Percentiles rank a stretch among this genome's conserved stretches.
phyloP scores from a whole-genome alignment of 768 basidiomycete species.

The Podaxis sp. region DNA sequence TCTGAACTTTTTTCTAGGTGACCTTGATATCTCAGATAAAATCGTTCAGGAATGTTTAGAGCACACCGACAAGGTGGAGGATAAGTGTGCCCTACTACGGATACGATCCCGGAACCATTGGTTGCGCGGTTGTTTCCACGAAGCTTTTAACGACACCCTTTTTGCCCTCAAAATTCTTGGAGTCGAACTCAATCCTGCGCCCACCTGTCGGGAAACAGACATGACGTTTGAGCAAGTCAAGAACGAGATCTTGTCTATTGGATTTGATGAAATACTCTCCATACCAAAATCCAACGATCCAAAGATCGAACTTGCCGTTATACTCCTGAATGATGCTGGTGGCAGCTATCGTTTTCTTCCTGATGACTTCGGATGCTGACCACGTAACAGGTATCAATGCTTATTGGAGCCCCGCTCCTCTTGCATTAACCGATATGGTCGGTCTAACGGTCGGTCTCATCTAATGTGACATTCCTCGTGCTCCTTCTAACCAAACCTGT shows the following conservation, averaged over 20 bases:
- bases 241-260: slow-evolving; percentile 67
- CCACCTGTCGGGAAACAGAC: slow-evolving; percentile 55
- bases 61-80: slow-evolving; percentile 50
- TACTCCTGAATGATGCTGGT: slow-evolving; percentile 71
- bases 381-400: slow-evolving; percentile 55
- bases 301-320: slow-evolving; percentile 60
- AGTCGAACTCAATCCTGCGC: slow-evolving; percentile 55
- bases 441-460: slow-evolving; percentile 56
- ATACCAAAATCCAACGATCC: slow-evolving; percentile 63
- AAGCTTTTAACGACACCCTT: slow-evolving; percentile 59
- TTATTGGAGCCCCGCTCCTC: slow-evolving; percentile 62
- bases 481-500: background rate
- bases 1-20: slow-evolving; percentile 36
- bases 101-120: slow-evolving; percentile 65
- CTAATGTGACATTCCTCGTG: background rate
- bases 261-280: slow-evolving; percentile 64
- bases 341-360: background rate
- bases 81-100: slow-evolving; percentile 55
- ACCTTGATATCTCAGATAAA: slow-evolving; percentile 50
- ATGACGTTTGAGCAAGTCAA: slow-evolving; percentile 70
- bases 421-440: slow-evolving; percentile 59
- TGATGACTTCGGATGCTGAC: background rate
- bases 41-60: slow-evolving; percentile 55
- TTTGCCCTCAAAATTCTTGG: slow-evolving; percentile 60
- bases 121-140: slow-evolving; percentile 53